Base-by-base conservation (phyloP, 345 rosid genomes). In the Gossypium thurberi region DNA sequence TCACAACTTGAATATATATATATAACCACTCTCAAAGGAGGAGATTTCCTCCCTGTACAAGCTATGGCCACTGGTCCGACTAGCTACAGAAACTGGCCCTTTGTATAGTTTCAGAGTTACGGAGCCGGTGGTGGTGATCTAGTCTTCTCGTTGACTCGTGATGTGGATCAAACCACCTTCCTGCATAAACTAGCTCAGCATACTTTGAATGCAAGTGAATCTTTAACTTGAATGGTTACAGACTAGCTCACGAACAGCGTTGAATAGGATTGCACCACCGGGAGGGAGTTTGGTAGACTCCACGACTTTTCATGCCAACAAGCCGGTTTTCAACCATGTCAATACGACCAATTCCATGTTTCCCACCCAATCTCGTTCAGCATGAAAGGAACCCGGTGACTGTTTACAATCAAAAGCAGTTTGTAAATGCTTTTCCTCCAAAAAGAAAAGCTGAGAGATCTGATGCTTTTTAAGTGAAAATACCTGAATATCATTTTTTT, bases 321-420 rank as follows among this genome's bases (percentile, higher is more conserved):
- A 95, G 87, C 50, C 97, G 85, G 82, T 95, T 92, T 81, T 95
- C 99, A 10, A 95, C 99, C 91, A 89, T 75, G 90, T 92, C 98
- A 25, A 89, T 73, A 0, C 98, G 92, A 8, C 99, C 99, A 67
- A 95, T 78, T 1, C 98, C 96, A 55, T 91, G 97, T 72, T 73
- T 89, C 10, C 97, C 96, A 48, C 94, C 99, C 37, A 2, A 88
- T 85, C 55, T 83, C 85, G 78, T 95, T 85, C 80, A 1, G 92
- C 57, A 21, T 91, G 91, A 60, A 92, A 88, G 10, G 93, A 80
- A 48, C 90, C 98, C 11, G 98, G 97, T 74, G 94, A 86, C 37
- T 4, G 37, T 33, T 33, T 33, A 33, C 37, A 33, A 33, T 33
- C 37, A 33, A 33, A 33, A 33, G 37, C 37, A 33, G 4, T 6